Conservation (phyloP, 2,329 filamentous ascomycete species). For the Pyricularia sp. region DNA sequence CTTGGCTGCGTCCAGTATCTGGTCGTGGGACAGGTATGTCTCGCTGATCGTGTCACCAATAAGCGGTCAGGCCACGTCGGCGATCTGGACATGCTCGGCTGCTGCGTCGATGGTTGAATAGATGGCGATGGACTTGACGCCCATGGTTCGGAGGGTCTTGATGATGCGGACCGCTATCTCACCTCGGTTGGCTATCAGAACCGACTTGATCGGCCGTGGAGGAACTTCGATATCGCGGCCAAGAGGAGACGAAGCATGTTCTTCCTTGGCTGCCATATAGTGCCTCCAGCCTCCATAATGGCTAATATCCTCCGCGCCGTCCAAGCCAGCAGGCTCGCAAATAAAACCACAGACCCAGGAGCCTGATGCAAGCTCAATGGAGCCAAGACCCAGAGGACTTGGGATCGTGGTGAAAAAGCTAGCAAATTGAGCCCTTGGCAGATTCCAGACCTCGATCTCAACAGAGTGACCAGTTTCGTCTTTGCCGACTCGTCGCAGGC, state of each 20-base stretch:
- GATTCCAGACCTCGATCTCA: neutral
- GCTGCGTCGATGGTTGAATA: conserved; percentile 40
- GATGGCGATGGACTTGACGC: conserved; percentile 17
- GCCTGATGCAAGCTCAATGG: conserved; percentile 19
- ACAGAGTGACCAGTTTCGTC: neutral
- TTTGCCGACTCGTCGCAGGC: neutral
- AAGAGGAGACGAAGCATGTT: neutral
- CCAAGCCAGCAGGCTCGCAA: conserved; percentile 21
- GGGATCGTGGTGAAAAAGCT: conserved; percentile 15
- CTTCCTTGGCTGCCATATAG: neutral
- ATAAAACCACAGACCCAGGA: conserved; percentile 23
- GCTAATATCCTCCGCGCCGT: conserved; percentile 16
- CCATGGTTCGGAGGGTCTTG: conserved; percentile 35
- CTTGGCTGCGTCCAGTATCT: neutral
- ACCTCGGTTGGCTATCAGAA: conserved; percentile 44
- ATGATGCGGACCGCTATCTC: conserved; percentile 43
- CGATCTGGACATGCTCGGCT: conserved; percentile 31
- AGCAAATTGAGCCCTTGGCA: neutral
- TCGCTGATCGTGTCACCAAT: conserved; percentile 27
- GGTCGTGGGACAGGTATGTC: neutral
- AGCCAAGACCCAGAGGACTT: conserved; percentile 21
- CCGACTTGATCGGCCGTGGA: conserved; percentile 3
- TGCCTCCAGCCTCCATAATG: neutral
- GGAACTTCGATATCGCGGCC: neutral
- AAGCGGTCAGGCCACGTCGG: conserved; percentile 39